These are phyloP conservation scores for Aspergillus sp. DNA, from an alignment of 2,329 filamentous ascomycete genomes.

Conservation along the genomic window DNA sequence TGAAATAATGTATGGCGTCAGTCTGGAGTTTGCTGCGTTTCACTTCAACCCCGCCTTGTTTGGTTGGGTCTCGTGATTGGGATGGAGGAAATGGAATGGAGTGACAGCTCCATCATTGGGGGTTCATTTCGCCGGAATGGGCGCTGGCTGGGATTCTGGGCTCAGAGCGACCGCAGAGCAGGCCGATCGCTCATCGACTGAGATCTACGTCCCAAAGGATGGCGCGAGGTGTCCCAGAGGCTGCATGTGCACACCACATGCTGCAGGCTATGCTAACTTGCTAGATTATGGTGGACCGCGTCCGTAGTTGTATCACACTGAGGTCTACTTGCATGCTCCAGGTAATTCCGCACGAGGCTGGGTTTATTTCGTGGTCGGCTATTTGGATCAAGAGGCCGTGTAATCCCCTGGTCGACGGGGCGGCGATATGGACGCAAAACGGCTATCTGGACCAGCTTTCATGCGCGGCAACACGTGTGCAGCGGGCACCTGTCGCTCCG, in stretches of 20 bases:
- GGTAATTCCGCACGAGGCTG: not conserved
- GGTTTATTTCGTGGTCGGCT: not conserved
- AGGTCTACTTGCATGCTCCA: not conserved
- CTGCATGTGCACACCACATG: not conserved
- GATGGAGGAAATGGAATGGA: not conserved
- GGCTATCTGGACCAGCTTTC: not conserved
- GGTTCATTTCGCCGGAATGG: not conserved
- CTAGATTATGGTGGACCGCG: not conserved
- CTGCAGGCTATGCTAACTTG: not conserved
- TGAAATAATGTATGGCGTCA: slow-evolving; percentile 25
- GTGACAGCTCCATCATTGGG: not conserved
- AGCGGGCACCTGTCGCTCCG: not conserved
- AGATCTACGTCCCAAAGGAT: not conserved
- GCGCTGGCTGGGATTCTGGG: slow-evolving; percentile 5
- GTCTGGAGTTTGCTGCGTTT: slow-evolving; percentile 15
- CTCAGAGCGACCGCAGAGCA: not conserved
- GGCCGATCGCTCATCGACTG: not conserved
- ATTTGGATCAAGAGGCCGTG: not conserved
- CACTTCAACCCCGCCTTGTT: slow-evolving; percentile 15
- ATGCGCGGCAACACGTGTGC: not conserved
- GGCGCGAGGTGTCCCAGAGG: not conserved
- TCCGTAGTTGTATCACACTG: not conserved
- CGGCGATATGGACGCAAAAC: not conserved
- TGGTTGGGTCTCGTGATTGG: slow-evolving; percentile 13
- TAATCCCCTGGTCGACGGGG: not conserved